These are phyloP conservation scores for Citrus reticulata DNA, from an alignment of 345 rosid species.

Conservation along the genomic window DNA sequence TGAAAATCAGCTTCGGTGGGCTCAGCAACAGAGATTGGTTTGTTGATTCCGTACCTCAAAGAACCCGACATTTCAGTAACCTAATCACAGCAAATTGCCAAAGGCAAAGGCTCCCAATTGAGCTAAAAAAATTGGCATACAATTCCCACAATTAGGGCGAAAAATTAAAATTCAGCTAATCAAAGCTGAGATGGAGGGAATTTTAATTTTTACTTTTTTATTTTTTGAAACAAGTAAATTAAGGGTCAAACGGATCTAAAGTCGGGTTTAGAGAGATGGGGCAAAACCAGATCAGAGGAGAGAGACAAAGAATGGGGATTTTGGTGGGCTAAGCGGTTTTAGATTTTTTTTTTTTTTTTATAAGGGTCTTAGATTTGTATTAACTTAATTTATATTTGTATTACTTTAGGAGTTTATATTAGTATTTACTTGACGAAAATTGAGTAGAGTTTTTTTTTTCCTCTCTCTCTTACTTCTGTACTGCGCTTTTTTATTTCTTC, in stretches of 20 bases:
- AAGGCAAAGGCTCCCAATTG: background rate
- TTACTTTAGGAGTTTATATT: no score
- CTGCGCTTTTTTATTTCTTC: no score
- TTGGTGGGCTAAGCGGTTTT: background rate
- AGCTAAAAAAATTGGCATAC: background rate
- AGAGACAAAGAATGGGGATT: background rate
- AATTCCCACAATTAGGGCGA: background rate
- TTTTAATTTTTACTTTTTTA: background rate
- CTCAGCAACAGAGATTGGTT: constrained; percentile 76
- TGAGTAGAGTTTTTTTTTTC: no score
- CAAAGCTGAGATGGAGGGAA: no score
- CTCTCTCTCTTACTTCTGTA: no score
- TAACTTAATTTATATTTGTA: background rate
- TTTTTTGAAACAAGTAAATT: background rate
- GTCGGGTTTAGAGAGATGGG: background rate
- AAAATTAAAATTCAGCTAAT: background rate
- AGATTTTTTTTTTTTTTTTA: no score
- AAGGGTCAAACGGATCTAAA: constrained; percentile 9
- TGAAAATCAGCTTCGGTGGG: constrained; percentile 71
- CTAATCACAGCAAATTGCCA: background rate
- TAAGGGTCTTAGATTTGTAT: background rate
- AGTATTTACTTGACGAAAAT: no score
- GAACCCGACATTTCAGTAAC: constrained; percentile 46
- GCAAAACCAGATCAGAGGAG: background rate
- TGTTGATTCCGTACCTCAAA: constrained; percentile 62